Percentiles rank a stretch among this genome's conserved stretches.
Evolutionary conservation across 805 yeast genomes (phyloP).

Genomic region (Yarrowia osloensis): DNA sequence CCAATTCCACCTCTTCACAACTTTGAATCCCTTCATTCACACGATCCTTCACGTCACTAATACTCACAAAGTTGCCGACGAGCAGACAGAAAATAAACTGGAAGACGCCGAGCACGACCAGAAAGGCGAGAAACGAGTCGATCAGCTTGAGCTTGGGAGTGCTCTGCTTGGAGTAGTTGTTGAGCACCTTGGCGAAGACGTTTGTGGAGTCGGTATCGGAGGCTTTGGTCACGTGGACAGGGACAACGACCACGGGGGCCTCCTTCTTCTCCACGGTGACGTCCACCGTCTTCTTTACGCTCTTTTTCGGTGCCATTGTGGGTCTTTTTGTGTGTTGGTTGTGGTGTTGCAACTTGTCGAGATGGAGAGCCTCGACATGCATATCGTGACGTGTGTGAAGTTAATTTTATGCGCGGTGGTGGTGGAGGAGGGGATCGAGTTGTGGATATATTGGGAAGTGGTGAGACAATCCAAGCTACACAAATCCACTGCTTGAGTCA

Average conservation of each 20-base stretch:
- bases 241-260: background rate
- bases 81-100: slow-evolving; percentile 78
- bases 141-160: slow-evolving; percentile 54
- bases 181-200: slow-evolving; percentile 33
- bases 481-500: background rate
- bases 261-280: background rate
- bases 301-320: slow-evolving; percentile 18
- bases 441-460: background rate
- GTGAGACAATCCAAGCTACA: background rate
- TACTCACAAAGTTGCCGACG: slow-evolving; percentile 68
- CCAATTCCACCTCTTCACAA: no score
- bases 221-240: slow-evolving; percentile 1
- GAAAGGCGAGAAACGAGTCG: slow-evolving; percentile 72
- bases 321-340: background rate
- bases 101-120: slow-evolving; percentile 70
- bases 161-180: slow-evolving; percentile 38
- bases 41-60: no score
- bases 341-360: background rate
- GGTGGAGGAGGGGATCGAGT: background rate
- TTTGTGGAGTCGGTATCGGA: background rate
- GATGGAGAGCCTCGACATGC: background rate
- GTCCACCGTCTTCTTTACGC: slow-evolving; percentile 10
- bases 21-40: no score
- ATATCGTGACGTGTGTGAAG: slow-evolving; percentile 19
- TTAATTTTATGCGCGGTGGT: background rate